phyloP scores from a whole-genome alignment of 2,329 filamentous ascomycete species.

The Hypoxylon sp. region DNA sequence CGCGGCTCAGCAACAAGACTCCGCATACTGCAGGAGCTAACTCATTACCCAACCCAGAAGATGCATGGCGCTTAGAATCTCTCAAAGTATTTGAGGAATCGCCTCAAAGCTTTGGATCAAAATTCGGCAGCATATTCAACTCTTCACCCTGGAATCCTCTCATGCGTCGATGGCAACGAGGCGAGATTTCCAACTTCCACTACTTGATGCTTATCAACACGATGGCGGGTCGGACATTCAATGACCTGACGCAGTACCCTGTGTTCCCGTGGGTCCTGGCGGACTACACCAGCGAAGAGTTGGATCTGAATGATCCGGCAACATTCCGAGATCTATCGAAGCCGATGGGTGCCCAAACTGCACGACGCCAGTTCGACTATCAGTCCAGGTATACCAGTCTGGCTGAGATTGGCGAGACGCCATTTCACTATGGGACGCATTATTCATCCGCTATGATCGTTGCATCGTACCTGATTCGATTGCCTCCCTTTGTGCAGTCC shows the following conservation, averaged over 20 bases:
- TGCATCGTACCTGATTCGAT: constrained; percentile 92
- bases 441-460: constrained; percentile 99
- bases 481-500: constrained; percentile 96
- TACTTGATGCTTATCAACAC: constrained; percentile 99
- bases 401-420: constrained; percentile 90
- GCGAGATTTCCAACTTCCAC: constrained; percentile 98
- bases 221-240: constrained; percentile 96
- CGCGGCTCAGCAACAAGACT: constrained; percentile 81
- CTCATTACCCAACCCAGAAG: constrained; percentile 82
- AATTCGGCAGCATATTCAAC: constrained; percentile 93
- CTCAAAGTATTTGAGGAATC: constrained; percentile 76
- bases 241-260: constrained; percentile 97
- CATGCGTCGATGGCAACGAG: constrained; percentile 90
- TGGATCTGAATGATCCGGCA: constrained; percentile 86
- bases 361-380: constrained; percentile 82
- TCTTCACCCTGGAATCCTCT: constrained; percentile 85
- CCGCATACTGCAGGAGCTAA: constrained; percentile 82
- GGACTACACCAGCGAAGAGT: constrained; percentile 93
- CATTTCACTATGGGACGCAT: constrained; percentile 98
- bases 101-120: constrained; percentile 80
- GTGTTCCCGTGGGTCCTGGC: constrained; percentile 98
- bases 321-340: constrained; percentile 93
- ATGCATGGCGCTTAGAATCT: constrained; percentile 91
- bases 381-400: constrained; percentile 88
- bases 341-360: constrained; percentile 94